Conservation (phyloP, 768 basidiomycete species). For the Boletus edulis region DNA sequence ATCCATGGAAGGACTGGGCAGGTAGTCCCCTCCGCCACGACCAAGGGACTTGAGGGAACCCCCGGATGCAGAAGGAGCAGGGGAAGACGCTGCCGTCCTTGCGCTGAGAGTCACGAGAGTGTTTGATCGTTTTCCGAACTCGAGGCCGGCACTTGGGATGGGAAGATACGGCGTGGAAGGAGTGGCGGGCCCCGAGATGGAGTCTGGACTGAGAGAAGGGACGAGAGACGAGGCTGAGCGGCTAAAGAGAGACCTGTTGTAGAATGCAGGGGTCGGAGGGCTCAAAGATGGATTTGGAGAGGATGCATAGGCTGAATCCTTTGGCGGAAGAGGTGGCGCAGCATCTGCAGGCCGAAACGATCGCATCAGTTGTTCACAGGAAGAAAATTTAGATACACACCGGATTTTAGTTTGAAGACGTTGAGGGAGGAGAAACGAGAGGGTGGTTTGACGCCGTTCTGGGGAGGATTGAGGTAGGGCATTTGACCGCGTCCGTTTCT, state of each 20-base stretch:
- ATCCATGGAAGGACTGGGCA: conserved; percentile 18
- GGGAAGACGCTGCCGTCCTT: conserved; percentile 9
- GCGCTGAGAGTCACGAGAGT: not conserved
- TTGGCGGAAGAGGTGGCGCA: conserved; percentile 54
- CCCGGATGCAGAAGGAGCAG: conserved; percentile 18
- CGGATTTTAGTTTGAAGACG: conserved; percentile 38
- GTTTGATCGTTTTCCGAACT: conserved; percentile 7
- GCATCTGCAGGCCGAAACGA: conserved; percentile 5
- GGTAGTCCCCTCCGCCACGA: conserved; percentile 9
- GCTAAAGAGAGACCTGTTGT: conserved; percentile 36
- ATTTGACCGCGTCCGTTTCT: not conserved
- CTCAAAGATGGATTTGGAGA: conserved; percentile 9
- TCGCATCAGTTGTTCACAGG: not conserved
- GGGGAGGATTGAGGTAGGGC: conserved; percentile 3
- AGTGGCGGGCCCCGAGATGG: conserved; percentile 17
- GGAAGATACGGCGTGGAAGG: conserved; percentile 16
- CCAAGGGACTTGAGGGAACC: conserved; percentile 17
- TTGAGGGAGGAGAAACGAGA: conserved; percentile 42
- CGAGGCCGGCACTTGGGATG: not conserved
- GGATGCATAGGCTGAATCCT: conserved; percentile 43
- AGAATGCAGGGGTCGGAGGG: conserved; percentile 7
- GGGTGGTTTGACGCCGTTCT: conserved; percentile 23
- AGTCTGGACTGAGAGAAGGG: conserved; percentile 33
- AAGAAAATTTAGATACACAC: not conserved
- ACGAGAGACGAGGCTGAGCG: conserved; percentile 48